phyloP scores from a whole-genome alignment of 2,329 filamentous ascomycete species.

The Penicillium sp. region DNA sequence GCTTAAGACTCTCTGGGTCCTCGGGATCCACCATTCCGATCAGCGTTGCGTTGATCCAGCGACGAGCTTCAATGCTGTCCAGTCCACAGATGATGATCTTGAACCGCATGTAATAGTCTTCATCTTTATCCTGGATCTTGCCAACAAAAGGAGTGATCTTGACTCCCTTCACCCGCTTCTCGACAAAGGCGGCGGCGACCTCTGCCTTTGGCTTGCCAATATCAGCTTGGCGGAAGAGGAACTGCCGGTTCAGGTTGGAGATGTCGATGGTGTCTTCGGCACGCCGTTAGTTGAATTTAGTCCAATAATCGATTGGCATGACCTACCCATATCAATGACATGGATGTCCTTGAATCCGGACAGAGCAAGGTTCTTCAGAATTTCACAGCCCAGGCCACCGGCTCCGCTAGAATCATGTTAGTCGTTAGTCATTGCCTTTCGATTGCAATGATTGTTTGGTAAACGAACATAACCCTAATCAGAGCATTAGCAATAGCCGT shows the following conservation, averaged over 20 bases:
- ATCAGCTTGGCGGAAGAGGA: slow-evolving; percentile 88
- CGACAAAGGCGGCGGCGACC: slow-evolving; percentile 88
- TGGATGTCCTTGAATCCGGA: slow-evolving; percentile 97
- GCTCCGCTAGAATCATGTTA: slow-evolving; percentile 68
- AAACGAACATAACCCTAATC: slow-evolving; percentile 57
- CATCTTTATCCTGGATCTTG: slow-evolving; percentile 95
- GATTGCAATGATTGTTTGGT: slow-evolving; percentile 1
- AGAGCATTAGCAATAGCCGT: slow-evolving; percentile 26
- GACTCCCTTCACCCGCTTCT: slow-evolving; percentile 85
- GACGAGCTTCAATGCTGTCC: slow-evolving; percentile 94
- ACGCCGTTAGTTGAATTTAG: not conserved
- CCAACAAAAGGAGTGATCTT: slow-evolving; percentile 92
- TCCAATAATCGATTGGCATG: not conserved
- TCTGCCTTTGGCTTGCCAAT: slow-evolving; percentile 94
- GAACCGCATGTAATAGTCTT: slow-evolving; percentile 96
- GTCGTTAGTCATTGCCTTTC: slow-evolving; percentile 6
- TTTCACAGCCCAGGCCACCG: slow-evolving; percentile 92
- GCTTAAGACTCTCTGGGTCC: slow-evolving; percentile 83
- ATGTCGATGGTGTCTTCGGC: slow-evolving; percentile 90
- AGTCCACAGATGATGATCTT: slow-evolving; percentile 90
- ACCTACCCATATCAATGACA: slow-evolving; percentile 94
- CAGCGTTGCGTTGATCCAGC: slow-evolving; percentile 96
- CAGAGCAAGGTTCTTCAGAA: slow-evolving; percentile 91
- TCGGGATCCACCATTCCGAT: slow-evolving; percentile 86
- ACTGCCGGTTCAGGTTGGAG: slow-evolving; percentile 96